phyloP scores from a whole-genome alignment of 305 asterid genomes.

The Nicotiana rustica region DNA sequence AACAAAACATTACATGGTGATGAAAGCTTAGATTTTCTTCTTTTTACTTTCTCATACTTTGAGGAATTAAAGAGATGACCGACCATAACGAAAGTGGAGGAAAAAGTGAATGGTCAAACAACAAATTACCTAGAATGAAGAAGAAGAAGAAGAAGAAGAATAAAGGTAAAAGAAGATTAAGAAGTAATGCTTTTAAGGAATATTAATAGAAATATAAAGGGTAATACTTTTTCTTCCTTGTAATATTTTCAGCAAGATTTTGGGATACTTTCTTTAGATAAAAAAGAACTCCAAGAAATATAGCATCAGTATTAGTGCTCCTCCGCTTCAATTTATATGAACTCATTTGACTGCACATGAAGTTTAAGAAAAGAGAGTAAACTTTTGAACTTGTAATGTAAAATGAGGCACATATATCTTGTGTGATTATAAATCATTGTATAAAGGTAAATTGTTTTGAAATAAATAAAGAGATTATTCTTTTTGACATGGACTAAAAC shows the following conservation, averaged over 20 bases:
- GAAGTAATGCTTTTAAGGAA: conserved; percentile 13
- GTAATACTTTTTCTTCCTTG: neutral
- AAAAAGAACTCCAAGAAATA: neutral
- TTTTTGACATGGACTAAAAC: too few species aligned
- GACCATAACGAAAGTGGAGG: conserved; percentile 24
- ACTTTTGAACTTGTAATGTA: too few species aligned
- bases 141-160: conserved; percentile 23
- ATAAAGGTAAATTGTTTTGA: too few species aligned
- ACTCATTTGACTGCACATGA: too few species aligned
- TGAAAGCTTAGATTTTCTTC: neutral
- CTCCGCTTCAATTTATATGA: too few species aligned
- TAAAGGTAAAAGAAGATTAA: conserved; percentile 21
- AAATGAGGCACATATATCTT: too few species aligned
- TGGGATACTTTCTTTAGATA: neutral
- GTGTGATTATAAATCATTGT: too few species aligned
- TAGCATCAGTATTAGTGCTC: neutral
- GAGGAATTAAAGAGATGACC: conserved; percentile 6
- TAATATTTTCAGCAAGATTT: neutral
- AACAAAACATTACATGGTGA: neutral
- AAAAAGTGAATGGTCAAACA: conserved; percentile 31
- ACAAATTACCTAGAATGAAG: conserved; percentile 32
- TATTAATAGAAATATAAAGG: neutral
- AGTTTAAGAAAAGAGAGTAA: too few species aligned
- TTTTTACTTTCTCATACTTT: neutral
- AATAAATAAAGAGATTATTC: too few species aligned